These are phyloP conservation scores for Pterocarpus macrocarpus DNA, from an alignment of 306 rosid genomes.

Conservation along the genomic window DNA sequence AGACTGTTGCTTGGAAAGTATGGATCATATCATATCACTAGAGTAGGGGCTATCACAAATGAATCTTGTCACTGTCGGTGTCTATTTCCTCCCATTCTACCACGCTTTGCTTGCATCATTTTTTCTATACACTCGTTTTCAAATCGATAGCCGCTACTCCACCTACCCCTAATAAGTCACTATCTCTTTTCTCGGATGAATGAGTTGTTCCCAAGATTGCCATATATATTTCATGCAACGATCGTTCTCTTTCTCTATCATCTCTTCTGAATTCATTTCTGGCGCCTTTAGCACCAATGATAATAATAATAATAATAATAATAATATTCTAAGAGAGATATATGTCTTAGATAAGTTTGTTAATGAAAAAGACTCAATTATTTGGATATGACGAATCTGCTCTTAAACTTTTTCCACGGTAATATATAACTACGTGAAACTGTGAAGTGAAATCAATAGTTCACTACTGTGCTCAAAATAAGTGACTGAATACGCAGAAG, in stretches of 20 bases:
- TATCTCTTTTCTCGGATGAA: slow-evolving; percentile 35
- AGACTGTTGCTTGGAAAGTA: slow-evolving; percentile 12
- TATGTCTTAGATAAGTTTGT: too few species aligned
- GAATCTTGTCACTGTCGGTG: slow-evolving; percentile 45
- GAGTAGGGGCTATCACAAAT: slow-evolving; percentile 13
- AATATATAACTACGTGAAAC: background rate
- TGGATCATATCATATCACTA: slow-evolving; percentile 41
- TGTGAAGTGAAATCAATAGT: background rate
- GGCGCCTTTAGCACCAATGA: background rate
- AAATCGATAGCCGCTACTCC: slow-evolving; percentile 29
- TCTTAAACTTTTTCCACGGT: background rate
- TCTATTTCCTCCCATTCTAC: slow-evolving; percentile 37
- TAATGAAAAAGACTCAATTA: too few species aligned
- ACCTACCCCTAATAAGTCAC: background rate
- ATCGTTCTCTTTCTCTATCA: slow-evolving; percentile 27
- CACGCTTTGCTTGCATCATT: slow-evolving; percentile 41
- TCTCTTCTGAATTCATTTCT: background rate
- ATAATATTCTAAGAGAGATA: too few species aligned
- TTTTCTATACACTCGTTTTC: slow-evolving; percentile 38
- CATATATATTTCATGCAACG: slow-evolving; percentile 5
- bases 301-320: too few species aligned
- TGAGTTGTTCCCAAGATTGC: slow-evolving; percentile 40
- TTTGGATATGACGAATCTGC: background rate
- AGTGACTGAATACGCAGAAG: background rate
- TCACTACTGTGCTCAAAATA: background rate